Evolutionary conservation across 2,329 filamentous ascomycete species (phyloP), one percentile per base, ranked within the genome.

Genomic region (Paracorniculantispora psalliotae): DNA sequence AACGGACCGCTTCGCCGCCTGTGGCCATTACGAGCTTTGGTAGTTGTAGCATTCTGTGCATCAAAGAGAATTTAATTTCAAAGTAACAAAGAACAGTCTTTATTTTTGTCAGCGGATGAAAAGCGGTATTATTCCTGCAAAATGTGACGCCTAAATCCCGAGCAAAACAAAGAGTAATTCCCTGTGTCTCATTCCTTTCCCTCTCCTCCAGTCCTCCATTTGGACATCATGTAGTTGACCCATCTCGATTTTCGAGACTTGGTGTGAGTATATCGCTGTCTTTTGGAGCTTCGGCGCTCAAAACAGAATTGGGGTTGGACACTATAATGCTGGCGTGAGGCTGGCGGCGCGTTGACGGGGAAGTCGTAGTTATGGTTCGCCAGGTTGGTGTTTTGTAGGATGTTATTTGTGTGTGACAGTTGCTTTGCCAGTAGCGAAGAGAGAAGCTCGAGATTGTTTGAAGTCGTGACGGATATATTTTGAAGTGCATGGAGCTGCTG

Each of bases 401-500:
- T 1, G 35, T 1, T 44, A 1, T 15, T 30, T 9, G 57, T 15
- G 0, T 17, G 6, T 4, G 17, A 62, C 61, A 63, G 23, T 62
- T 69, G 23, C 46, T 10, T 13, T 2, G 39, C 15, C 4, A 58
- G n/a, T n/a, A n/a, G 2, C 1, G 21, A 25, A 4, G 56, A 58
- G 0, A 58, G 0, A 0, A 58, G 4, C 8, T 52, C 12, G 1
- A 58, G 21, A 4, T 46, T 52, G 17, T 17, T 44, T 1, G 21
- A 21, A 10, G 56, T 7, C 3, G 37, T 52, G 9, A 57, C 30
- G 25, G 61, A 59, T 23, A 71, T 59, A 10, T 48, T 55, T 54
- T 66, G 60, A 30, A 69, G 48, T 0, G 65, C 56, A 1, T 61
- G 55, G 3, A 65, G 56, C 4, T 66, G 63, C 2, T 52, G 55